Evolutionary conservation across 2,329 filamentous ascomycete species (phyloP).

Genomic region (Periconia sp.): DNA sequence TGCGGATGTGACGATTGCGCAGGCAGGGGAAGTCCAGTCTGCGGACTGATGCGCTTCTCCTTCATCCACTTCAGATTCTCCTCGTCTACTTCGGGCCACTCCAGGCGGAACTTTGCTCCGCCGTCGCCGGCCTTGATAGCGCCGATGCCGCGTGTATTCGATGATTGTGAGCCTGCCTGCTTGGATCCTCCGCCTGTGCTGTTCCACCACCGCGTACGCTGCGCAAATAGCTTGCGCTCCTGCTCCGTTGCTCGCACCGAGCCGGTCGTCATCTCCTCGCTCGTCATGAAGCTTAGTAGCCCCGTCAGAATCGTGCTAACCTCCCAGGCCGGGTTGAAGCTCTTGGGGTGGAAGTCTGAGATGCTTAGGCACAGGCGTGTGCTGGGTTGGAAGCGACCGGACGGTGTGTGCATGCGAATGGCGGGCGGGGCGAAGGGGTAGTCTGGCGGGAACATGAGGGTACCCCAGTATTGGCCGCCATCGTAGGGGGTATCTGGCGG

Average conservation of each 20-base stretch:
- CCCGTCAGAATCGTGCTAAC: conserved; percentile 96
- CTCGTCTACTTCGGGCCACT: conserved; percentile 88
- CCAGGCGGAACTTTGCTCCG: conserved; percentile 83
- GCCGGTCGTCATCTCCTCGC: conserved; percentile 97
- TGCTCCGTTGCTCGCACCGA: conserved; percentile 77
- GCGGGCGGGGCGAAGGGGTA: conserved; percentile 97
- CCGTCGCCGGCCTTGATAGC: conserved; percentile 88
- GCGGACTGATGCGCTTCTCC: conserved; percentile 77
- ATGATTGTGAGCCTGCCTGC: conserved; percentile 52
- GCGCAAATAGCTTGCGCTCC: conserved; percentile 80
- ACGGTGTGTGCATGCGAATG: conserved; percentile 98
- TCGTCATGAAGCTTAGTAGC: conserved; percentile 95
- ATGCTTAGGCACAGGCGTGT: conserved; percentile 94
- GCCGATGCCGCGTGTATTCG: conserved; percentile 64
- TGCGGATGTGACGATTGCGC: conserved; percentile 57
- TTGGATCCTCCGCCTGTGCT: conserved; percentile 84
- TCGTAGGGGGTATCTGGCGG: conserved; percentile 94
- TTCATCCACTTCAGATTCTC: conserved; percentile 95
- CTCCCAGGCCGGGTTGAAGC: conserved; percentile 98
- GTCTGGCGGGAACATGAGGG: conserved; percentile 90
- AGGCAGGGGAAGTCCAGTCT: conserved; percentile 72
- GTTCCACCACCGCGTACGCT: conserved; percentile 92
- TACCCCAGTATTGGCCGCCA: conserved; percentile 97
- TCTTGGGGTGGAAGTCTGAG: conserved; percentile 96
- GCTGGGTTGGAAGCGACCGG: conserved; percentile 91